These are phyloP conservation scores for Hypoxylon sp. DNA, from an alignment of 2,329 filamentous ascomycete genomes.

Conservation along the genomic window DNA sequence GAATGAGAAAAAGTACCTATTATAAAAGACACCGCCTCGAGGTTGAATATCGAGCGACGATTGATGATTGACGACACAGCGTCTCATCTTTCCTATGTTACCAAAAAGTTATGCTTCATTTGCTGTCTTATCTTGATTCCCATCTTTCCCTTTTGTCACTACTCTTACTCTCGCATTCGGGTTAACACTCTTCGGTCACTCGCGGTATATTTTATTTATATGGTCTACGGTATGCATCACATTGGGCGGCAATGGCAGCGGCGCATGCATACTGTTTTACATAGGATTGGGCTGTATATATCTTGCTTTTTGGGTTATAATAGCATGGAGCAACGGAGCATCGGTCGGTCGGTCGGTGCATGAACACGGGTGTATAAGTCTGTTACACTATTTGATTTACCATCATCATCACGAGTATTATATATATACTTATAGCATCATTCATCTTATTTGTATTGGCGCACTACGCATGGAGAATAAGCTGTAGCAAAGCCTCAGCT, in stretches of 20 bases:
- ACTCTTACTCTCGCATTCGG: conserved; percentile 14
- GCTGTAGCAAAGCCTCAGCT: conserved; percentile 20
- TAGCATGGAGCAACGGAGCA: conserved; percentile 29
- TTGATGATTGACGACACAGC: conserved; percentile 40
- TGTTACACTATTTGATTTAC: conserved; percentile 24
- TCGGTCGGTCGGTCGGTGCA: conserved; percentile 32
- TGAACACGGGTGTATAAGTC: conserved; percentile 26
- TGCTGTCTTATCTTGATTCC: conserved; percentile 36
- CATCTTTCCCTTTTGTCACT: conserved; percentile 2
- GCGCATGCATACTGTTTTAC: conserved; percentile 31
- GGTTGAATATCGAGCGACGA: conserved; percentile 35
- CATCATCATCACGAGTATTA: conserved; percentile 26
- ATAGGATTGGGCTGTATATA: conserved; percentile 28
- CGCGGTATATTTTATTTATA: conserved; percentile 27
- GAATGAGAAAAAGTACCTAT: conserved; percentile 13
- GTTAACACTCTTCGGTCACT: conserved; percentile 17
- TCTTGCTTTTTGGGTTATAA: conserved; percentile 13
- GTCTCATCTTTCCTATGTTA: conserved; percentile 32
- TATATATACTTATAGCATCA: conserved; percentile 18
- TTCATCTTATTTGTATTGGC: conserved; percentile 23
- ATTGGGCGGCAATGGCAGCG: conserved; percentile 36
- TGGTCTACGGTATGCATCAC: conserved; percentile 33
- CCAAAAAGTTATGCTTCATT: conserved; percentile 42
- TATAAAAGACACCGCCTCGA: conserved; percentile 21
- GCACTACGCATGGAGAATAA: conserved; percentile 9